Base-by-base conservation (phyloP, 2,329 filamentous ascomycete genomes). In the Capronia americana region DNA sequence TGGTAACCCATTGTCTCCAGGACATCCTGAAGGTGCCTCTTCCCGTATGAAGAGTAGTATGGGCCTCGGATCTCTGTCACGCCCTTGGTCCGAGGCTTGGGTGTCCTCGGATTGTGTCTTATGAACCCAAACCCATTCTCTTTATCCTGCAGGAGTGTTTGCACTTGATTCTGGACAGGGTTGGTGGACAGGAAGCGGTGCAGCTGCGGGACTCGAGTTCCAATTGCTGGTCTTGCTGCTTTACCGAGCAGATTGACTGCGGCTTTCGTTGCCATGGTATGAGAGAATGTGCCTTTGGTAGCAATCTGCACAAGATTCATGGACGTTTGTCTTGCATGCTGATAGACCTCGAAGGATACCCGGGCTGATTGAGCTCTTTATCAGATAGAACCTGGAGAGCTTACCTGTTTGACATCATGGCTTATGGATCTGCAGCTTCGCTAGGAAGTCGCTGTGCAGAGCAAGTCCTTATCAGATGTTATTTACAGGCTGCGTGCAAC, bases 11-110 rank as follows among this genome's bases (percentile, higher is more conserved):
- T 85, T 2, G 84, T 86, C 67, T 85, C 83, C 1, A 86, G 76
- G 2, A 86, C 78, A 76, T 86, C 84, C 23, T 80, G 74, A 1
- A 86, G 74, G 64, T 86, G 84, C 46, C 81, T 76, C 67, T 82
- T 84, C 1, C 84, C 84, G 81, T 85, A 85, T 3, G 78, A 83
- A 0, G 82, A 82, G 72, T 86, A 86, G 72, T 86, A 86, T 6
- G 83, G 84, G 0, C 84, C 84, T 34, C 84, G 78, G 63, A 86
- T 86, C 73, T 86, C 84, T 0, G 84, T 86, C 5, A 85, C 83
- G 4, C 81, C 82, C 44, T 76, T 79, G 4, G 73, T 79, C 30
- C 84, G 77, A 2, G 84, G 84, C 73, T 86, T 86, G 4, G 76
- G 73, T 0, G 82, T 79, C 14, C 79, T 74, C 0, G 78, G 77